These are phyloP conservation scores for Tilletiopsis washingtonensis DNA, from an alignment of 1,284 basidiomycete species.

Conservation along the genomic window DNA sequence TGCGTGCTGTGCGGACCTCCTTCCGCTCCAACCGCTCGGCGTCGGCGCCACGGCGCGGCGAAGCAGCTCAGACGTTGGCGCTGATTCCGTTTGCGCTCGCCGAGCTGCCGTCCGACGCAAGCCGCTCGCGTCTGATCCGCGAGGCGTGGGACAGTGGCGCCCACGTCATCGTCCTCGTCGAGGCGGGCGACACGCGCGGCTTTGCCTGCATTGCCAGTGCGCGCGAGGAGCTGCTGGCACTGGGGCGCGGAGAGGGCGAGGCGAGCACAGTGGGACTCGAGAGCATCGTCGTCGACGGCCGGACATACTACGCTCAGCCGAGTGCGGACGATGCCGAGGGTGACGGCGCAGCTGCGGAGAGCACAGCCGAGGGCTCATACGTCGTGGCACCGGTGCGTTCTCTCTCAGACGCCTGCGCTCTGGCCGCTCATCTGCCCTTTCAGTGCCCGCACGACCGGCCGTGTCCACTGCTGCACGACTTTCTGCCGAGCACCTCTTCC, in stretches of 20 bases:
- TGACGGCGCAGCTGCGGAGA: conserved; percentile 7
- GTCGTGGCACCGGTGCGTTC: conserved; percentile 4
- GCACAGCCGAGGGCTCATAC: neutral
- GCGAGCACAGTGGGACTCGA: no score
- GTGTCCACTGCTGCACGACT: conserved; percentile 61
- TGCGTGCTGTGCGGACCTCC: neutral
- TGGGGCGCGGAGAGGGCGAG: no score
- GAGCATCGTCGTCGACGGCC: conserved; percentile 49
- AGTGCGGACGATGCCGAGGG: conserved; percentile 20
- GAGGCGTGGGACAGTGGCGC: conserved; percentile 85
- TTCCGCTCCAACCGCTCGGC: neutral
- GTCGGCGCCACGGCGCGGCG: neutral
- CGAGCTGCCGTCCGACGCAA: conserved; percentile 58
- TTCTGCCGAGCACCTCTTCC: conserved; percentile 2
- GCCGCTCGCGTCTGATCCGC: conserved; percentile 63
- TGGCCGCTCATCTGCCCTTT: neutral
- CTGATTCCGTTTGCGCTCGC: conserved; percentile 79
- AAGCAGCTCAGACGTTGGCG: conserved; percentile 54
- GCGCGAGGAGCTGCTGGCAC: conserved; percentile 64
- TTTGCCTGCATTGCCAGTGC: conserved; percentile 79
- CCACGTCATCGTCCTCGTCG: conserved; percentile 60
- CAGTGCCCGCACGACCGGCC: conserved; percentile 77
- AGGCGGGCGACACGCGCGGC: conserved; percentile 68
- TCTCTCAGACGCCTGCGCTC: conserved; percentile 47
- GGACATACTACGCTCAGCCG: conserved; percentile 9